Conservation (phyloP, 495 filamentous ascomycete genomes). For the Talaromyces ruber region DNA sequence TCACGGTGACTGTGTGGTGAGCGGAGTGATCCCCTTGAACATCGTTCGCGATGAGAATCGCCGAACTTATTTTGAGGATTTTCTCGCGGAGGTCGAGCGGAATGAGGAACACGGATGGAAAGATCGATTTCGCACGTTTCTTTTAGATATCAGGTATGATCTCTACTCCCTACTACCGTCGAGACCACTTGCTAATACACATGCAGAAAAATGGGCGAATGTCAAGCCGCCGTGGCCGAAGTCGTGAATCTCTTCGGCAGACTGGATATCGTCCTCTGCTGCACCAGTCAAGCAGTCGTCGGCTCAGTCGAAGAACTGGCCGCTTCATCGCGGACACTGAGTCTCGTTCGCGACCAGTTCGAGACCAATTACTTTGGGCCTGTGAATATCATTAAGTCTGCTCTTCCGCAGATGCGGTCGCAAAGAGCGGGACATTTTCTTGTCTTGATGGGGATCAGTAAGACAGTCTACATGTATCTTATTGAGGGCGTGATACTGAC, state of each 20-base stretch:
- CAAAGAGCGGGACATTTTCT: conserved; percentile 83
- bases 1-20: conserved; percentile 80
- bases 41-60: conserved; percentile 33
- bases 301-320: conserved; percentile 89
- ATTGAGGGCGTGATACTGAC: not conserved
- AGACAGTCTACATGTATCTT: conserved; percentile 9
- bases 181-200: not conserved
- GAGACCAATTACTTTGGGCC: conserved; percentile 91
- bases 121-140: conserved; percentile 32
- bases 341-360: conserved; percentile 82
- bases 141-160: conserved; percentile 44
- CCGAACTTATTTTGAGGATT: conserved; percentile 43
- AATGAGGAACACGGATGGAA: conserved; percentile 41
- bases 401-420: conserved; percentile 68
- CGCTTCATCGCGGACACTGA: conserved; percentile 60
- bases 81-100: conserved; percentile 61
- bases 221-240: conserved; percentile 80
- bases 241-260: conserved; percentile 74
- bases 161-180: not conserved
- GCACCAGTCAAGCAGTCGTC: conserved; percentile 79
- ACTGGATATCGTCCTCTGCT: conserved; percentile 84
- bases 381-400: conserved; percentile 89
- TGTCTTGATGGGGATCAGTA: conserved; percentile 77
- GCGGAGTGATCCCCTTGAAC: conserved; percentile 56
- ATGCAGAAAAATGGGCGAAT: conserved; percentile 40